Conservation (phyloP, 345 rosid species). For the Gossypioides kirkii region DNA sequence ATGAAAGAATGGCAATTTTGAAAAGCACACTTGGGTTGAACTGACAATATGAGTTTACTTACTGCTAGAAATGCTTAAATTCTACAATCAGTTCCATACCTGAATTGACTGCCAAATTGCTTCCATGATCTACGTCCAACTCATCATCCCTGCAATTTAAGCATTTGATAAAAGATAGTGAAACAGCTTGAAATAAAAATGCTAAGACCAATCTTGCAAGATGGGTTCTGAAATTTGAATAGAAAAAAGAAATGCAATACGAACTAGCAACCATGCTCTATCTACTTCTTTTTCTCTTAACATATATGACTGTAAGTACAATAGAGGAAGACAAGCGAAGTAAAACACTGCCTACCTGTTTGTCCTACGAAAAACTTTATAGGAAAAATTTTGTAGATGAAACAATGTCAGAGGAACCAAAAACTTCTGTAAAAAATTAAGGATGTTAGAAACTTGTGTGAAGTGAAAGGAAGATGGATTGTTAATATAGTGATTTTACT, state of each 20-base stretch:
- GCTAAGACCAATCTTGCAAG: too few relatives aligned
- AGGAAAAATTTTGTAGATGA: background rate
- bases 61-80: background rate
- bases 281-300: background rate
- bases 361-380: constrained; percentile 21
- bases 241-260: background rate
- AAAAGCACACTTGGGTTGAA: background rate
- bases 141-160: constrained; percentile 67
- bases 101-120: constrained; percentile 97
- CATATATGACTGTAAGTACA: background rate
- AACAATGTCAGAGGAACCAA: background rate
- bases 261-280: background rate
- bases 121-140: constrained; percentile 88
- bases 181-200: too few relatives aligned
- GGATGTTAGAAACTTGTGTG: too few relatives aligned
- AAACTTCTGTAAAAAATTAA: too few relatives aligned
- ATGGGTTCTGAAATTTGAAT: too few relatives aligned
- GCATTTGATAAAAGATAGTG: constrained; percentile 5
- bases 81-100: constrained; percentile 26
- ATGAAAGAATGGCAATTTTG: too few relatives aligned
- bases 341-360: constrained; percentile 48
- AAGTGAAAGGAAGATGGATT: too few relatives aligned
- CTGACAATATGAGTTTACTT: background rate
- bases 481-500: too few relatives aligned
- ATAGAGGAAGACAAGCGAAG: background rate